phyloP scores from a whole-genome alignment of 2,329 filamentous ascomycete species.

The Scleromitrula shiraiana region DNA sequence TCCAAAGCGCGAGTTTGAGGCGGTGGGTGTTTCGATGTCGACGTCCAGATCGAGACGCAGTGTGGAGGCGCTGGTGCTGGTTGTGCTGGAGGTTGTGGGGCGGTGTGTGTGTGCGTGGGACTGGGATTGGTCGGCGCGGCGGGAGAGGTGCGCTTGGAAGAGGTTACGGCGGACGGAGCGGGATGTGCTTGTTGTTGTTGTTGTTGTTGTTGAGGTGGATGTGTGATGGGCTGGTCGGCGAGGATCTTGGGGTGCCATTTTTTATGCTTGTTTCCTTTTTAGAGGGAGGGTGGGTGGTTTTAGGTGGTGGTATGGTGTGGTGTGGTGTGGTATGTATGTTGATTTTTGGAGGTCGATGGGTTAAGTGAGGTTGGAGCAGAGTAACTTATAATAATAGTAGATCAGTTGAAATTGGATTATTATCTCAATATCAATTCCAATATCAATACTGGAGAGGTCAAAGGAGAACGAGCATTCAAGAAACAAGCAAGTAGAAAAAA shows the following conservation, averaged over 20 bases:
- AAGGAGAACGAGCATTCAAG: too few species aligned
- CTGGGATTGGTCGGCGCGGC: conserved; percentile 13
- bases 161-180: conserved; percentile 8
- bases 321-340: not conserved
- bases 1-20: too few species aligned
- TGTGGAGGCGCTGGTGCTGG: conserved; percentile 37
- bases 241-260: not conserved
- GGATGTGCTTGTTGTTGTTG: not conserved
- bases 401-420: too few species aligned
- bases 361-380: too few species aligned
- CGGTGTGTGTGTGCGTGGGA: conserved; percentile 41
- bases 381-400: too few species aligned
- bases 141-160: conserved; percentile 11
- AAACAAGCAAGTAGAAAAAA: too few species aligned
- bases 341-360: not conserved
- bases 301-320: not conserved
- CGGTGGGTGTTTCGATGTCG: too few species aligned
- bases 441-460: too few species aligned
- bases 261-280: too few species aligned
- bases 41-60: conserved; percentile 43
- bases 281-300: too few species aligned
- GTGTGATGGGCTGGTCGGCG: not conserved
- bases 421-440: too few species aligned
- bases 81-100: conserved; percentile 42
- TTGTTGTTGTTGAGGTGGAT: not conserved